These are phyloP conservation scores for Leccinum olivaceoglutinosum DNA, from an alignment of 1,284 basidiomycete species.

Conservation along the genomic window DNA sequence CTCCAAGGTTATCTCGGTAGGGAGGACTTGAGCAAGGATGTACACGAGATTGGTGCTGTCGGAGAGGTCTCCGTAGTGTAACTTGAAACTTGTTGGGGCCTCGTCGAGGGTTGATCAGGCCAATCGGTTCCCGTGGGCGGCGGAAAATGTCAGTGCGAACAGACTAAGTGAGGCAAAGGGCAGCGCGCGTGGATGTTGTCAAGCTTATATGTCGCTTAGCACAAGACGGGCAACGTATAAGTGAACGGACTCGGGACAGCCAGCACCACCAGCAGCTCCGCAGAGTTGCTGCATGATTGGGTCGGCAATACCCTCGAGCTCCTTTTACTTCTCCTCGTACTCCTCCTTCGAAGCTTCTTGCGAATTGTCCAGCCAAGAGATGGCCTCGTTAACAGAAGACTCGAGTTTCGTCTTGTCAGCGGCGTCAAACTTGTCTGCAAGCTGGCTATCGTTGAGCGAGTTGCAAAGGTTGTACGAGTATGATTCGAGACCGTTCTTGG, in stretches of 20 bases:
- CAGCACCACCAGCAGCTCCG: slow-evolving; percentile 62
- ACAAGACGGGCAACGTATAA: background rate
- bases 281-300: slow-evolving; percentile 96
- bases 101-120: slow-evolving; percentile 26
- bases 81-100: slow-evolving; percentile 61
- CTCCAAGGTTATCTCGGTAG: slow-evolving; percentile 89
- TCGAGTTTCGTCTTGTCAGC: slow-evolving; percentile 89
- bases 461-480: slow-evolving; percentile 97
- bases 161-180: no score
- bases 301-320: slow-evolving; percentile 87
- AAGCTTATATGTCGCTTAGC: background rate
- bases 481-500: slow-evolving; percentile 90
- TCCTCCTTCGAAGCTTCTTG: slow-evolving; percentile 95
- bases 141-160: background rate
- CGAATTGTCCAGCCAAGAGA: slow-evolving; percentile 85
- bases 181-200: background rate
- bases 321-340: slow-evolving; percentile 94
- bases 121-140: background rate
- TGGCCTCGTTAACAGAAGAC: slow-evolving; percentile 78
- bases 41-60: slow-evolving; percentile 93
- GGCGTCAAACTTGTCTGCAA: slow-evolving; percentile 83
- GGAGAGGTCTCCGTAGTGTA: slow-evolving; percentile 88
- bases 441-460: slow-evolving; percentile 81
- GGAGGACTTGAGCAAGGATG: slow-evolving; percentile 86
- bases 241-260: slow-evolving; percentile 8